Evolutionary conservation across 73 alveolate genomes (phyloP).

Genomic region (Paraurostyla sp.): DNA sequence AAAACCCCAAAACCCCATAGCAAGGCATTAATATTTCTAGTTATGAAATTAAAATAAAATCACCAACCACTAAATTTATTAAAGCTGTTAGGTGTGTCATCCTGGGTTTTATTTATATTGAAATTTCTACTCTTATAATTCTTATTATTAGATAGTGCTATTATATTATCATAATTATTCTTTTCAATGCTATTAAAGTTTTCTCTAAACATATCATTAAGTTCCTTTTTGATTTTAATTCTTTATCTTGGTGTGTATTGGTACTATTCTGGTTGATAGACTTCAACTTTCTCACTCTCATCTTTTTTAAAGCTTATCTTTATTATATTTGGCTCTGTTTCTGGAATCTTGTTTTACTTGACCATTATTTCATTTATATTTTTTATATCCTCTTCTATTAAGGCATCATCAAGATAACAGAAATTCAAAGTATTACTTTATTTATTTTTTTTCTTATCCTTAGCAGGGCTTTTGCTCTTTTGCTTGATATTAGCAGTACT

Average conservation of each 20-base stretch:
- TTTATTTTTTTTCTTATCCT: neutral
- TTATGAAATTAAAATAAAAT: no score
- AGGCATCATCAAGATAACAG: neutral
- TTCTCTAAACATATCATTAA: neutral
- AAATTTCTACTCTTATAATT: no score
- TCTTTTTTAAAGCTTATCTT: neutral
- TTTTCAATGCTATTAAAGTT: neutral
- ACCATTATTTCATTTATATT: neutral
- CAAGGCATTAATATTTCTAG: no score
- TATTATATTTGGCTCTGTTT: neutral
- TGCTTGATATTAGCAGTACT: no score
- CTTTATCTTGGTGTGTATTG: neutral
- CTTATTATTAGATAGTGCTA: no score
- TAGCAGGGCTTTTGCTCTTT: neutral
- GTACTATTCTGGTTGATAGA: neutral
- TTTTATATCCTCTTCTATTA: conserved; percentile 7
- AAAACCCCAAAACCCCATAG: no score
- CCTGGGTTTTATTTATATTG: no score
- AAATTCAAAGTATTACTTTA: neutral
- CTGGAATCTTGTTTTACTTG: neutral
- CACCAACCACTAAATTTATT: no score
- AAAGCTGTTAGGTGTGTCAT: no score
- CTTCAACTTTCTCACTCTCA: neutral
- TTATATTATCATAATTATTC: conserved; percentile 9
- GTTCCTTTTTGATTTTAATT: neutral